phyloP scores from a whole-genome alignment of 1,284 basidiomycete genomes.

The Puccinia polysora region DNA sequence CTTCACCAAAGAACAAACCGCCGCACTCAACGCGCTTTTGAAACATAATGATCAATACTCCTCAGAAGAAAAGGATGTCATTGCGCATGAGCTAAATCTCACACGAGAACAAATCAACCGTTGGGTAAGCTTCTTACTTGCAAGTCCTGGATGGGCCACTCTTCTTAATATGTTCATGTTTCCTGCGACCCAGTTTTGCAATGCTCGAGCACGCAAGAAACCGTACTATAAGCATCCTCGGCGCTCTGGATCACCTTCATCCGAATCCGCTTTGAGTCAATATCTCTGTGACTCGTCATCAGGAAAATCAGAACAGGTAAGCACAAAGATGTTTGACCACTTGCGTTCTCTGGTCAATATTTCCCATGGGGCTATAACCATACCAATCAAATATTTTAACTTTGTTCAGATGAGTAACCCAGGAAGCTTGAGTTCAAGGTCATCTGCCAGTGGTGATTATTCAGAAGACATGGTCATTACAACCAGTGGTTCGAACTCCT shows the following conservation, averaged over 20 bases:
- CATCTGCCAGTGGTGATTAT: too few relatives aligned
- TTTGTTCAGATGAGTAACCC: too few relatives aligned
- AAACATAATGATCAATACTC: constrained; percentile 22
- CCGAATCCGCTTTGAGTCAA: neutral
- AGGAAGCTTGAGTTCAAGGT: too few relatives aligned
- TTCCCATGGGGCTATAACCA: too few relatives aligned
- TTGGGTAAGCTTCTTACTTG: constrained; percentile 14
- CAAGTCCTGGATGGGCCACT: neutral
- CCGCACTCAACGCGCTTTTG: constrained; percentile 7
- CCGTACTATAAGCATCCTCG: constrained; percentile 12
- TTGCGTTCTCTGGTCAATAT: too few relatives aligned
- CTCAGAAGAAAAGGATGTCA: constrained; percentile 22
- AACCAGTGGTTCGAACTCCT: neutral
- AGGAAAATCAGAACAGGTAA: neutral
- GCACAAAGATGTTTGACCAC: too few relatives aligned
- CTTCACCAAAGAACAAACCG: constrained; percentile 29
- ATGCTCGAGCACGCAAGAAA: constrained; percentile 35
- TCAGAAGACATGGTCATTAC: constrained; percentile 1
- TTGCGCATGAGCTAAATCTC: constrained; percentile 14
- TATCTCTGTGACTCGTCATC: neutral
- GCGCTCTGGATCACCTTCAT: neutral
- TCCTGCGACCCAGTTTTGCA: constrained; percentile 20
- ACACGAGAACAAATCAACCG: constrained; percentile 33
- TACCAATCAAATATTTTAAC: too few relatives aligned
- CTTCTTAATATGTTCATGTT: neutral